phyloP scores from a whole-genome alignment of 495 filamentous ascomycete genomes.

The Immersiella caudata region DNA sequence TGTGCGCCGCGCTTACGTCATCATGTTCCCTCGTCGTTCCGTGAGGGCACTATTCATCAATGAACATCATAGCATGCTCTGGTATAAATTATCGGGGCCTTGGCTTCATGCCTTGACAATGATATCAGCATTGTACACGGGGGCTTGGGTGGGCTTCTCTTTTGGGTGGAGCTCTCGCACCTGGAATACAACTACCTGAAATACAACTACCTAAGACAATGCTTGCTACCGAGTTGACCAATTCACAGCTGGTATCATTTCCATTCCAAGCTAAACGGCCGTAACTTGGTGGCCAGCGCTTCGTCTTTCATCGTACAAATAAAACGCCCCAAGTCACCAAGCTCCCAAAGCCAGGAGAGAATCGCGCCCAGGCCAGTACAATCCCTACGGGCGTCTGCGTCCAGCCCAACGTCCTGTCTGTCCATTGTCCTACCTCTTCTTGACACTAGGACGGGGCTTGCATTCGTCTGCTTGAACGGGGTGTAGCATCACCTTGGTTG shows the following conservation, averaged over 20 bases:
- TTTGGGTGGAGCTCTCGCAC: too few species aligned
- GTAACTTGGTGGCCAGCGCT: not conserved
- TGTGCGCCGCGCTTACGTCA: too few species aligned
- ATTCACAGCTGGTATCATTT: conserved; percentile 7
- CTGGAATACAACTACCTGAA: too few species aligned
- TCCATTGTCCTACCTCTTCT: conserved; percentile 40
- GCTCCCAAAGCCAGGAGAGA: not conserved
- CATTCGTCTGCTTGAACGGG: conserved; percentile 75
- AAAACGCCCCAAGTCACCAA: not conserved
- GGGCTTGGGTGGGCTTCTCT: too few species aligned
- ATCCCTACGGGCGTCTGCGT: not conserved
- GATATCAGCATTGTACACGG: too few species aligned
- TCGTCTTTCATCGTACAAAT: not conserved
- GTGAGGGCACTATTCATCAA: too few species aligned
- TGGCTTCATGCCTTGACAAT: too few species aligned
- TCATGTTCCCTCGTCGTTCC: too few species aligned
- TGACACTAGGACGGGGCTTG: conserved; percentile 44
- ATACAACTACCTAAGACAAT: not conserved
- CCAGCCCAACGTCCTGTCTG: not conserved
- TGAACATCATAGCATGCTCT: too few species aligned
- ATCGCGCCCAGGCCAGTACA: not conserved
- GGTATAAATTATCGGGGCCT: too few species aligned
- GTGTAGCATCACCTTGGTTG: conserved; percentile 93
- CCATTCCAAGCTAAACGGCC: not conserved
- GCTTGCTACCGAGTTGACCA: not conserved